Percentiles rank a stretch among this genome's conserved stretches.
Evolutionary conservation across 2,329 filamentous ascomycete species (phyloP).

Genomic region (Sordariomycetes sp.): DNA sequence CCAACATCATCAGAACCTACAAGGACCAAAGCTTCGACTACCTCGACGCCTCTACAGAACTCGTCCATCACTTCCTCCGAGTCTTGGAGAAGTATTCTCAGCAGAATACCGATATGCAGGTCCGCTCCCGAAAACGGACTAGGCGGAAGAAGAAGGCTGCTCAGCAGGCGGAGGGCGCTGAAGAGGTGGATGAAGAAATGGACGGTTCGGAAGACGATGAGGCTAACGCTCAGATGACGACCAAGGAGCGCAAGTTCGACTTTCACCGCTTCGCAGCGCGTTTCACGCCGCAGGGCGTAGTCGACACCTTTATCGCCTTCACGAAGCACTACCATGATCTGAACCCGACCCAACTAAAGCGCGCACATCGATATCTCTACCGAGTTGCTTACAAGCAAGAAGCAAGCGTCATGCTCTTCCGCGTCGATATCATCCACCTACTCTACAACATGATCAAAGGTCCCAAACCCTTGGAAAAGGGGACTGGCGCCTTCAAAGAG

Average conservation of each 20-base stretch:
- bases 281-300: constrained; percentile 74
- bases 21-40: constrained; percentile 93
- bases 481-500: constrained; percentile 63
- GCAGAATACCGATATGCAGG: constrained; percentile 87
- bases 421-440: constrained; percentile 81
- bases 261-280: constrained; percentile 74
- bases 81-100: constrained; percentile 92
- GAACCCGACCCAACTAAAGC: constrained; percentile 71
- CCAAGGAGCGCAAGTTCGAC: constrained; percentile 85
- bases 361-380: constrained; percentile 89
- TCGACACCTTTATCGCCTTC: constrained; percentile 83
- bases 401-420: constrained; percentile 77
- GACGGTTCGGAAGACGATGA: constrained; percentile 68
- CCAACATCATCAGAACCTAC: constrained; percentile 73
- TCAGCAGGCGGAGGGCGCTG: constrained; percentile 17
- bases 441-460: constrained; percentile 91
- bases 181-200: constrained; percentile 43
- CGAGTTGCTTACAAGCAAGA: constrained; percentile 92
- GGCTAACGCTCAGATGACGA: constrained; percentile 57
- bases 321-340: constrained; percentile 75
- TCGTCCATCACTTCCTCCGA: constrained; percentile 83
- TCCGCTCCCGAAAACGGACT: constrained; percentile 69
- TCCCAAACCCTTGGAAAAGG: constrained; percentile 62
- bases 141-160: constrained; percentile 64
- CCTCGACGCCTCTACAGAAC: constrained; percentile 82